Evolutionary conservation across 2,329 filamentous ascomycete species (phyloP).

Genomic region (Thielaviopsis cerberus): DNA sequence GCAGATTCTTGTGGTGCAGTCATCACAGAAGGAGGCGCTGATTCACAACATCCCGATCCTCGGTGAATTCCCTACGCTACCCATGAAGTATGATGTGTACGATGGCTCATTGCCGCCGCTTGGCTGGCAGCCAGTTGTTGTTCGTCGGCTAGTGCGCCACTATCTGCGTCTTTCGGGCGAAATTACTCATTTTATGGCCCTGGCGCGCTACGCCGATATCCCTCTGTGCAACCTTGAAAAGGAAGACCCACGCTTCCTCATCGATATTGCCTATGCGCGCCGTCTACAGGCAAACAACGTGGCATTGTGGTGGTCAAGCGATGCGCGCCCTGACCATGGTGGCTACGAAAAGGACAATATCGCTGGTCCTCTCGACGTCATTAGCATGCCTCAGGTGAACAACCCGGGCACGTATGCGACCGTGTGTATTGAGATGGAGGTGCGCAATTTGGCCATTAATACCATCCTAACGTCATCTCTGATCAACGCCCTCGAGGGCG

Average conservation of each 20-base stretch:
- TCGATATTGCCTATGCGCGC: constrained; percentile 86
- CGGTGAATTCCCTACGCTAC: constrained; percentile 66
- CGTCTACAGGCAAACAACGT: constrained; percentile 80
- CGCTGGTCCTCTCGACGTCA: constrained; percentile 60
- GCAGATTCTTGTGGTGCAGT: constrained; percentile 75
- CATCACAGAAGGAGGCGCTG: constrained; percentile 62
- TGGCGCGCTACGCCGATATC: constrained; percentile 82
- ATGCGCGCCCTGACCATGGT: constrained; percentile 77
- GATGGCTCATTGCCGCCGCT: constrained; percentile 81
- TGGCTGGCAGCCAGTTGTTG: constrained; percentile 81
- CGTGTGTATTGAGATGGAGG: constrained; percentile 85
- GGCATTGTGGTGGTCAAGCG: constrained; percentile 89
- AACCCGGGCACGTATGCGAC: constrained; percentile 86
- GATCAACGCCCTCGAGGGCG: constrained; percentile 89
- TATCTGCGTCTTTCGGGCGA: constrained; percentile 87
- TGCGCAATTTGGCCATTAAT: constrained; percentile 91
- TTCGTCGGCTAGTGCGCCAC: constrained; percentile 68
- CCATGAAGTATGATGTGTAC: constrained; percentile 60
- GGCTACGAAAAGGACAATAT: constrained; percentile 91
- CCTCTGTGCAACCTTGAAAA: constrained; percentile 88
- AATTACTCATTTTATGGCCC: constrained; percentile 70
- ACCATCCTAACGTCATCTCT: constrained; percentile 91
- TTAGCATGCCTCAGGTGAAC: constrained; percentile 85
- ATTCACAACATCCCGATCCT: constrained; percentile 71
- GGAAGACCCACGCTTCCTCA: constrained; percentile 84